Conservation (phyloP, 371 early-diverging fungal genomes). For the Circinella umbellata region DNA sequence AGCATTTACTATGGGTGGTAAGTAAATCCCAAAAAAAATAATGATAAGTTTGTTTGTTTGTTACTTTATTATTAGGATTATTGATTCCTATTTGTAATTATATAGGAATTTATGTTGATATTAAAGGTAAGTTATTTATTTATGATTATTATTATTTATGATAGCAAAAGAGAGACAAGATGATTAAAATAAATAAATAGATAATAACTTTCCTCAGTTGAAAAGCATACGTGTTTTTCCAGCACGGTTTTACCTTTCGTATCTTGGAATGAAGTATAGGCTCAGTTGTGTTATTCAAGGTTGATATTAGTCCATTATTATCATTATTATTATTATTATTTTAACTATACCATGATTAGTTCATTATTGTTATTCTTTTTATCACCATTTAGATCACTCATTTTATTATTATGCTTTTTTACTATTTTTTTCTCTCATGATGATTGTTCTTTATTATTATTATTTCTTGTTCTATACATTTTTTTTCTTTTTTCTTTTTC, state of each 20-base stretch:
- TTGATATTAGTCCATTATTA: conserved; percentile 15
- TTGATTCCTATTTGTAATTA: background rate
- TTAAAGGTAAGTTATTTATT: conserved; percentile 36
- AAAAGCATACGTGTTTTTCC: conserved; percentile 58
- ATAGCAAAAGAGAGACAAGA: background rate
- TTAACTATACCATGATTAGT: no score
- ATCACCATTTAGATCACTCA: no score
- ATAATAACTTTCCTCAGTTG: conserved; percentile 49
- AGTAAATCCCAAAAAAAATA: background rate
- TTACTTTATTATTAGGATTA: background rate
- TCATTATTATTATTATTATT: background rate
- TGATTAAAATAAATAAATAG: conserved; percentile 19
- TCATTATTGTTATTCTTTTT: no score
- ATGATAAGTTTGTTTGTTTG: background rate
- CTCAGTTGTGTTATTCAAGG: conserved; percentile 56
- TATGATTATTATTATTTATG: no score
- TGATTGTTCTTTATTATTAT: no score
- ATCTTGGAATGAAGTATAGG: conserved; percentile 57
- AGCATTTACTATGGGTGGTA: conserved; percentile 58
- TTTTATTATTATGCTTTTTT: no score
- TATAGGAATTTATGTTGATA: conserved; percentile 56
- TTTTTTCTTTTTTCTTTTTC: no score
- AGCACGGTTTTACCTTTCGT: conserved; percentile 54
- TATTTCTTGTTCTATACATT: no score
- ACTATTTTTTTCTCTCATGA: no score